Percentiles rank a stretch among this genome's conserved stretches.
These are phyloP conservation scores for Pythium apleroticum DNA, from an alignment of 352 stramenopile genomes.

Conservation along the genomic window DNA sequence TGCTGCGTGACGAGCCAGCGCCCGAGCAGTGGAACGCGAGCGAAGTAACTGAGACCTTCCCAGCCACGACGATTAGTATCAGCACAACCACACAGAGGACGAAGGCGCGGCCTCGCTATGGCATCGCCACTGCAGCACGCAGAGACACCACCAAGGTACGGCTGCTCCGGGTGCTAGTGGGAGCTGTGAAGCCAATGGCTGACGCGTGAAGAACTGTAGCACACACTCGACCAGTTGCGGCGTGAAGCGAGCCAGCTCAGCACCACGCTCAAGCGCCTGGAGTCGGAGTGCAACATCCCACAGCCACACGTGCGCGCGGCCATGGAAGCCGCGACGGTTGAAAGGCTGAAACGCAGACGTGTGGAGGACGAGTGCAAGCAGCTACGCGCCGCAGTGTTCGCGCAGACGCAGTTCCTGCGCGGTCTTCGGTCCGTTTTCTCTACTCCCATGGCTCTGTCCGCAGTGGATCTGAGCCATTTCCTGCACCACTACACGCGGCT, in stretches of 20 bases:
- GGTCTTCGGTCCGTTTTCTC: conserved; percentile 8
- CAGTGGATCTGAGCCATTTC: conserved; percentile 6
- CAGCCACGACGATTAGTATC: no score
- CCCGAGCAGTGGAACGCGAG: background rate
- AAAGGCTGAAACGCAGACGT: conserved; percentile 14
- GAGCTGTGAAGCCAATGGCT: no score
- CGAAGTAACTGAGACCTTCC: no score
- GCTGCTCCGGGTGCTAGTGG: no score
- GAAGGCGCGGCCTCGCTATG: no score
- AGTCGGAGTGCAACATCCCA: background rate
- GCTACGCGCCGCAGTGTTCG: conserved; percentile 7
- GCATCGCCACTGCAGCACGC: no score
- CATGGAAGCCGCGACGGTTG: background rate
- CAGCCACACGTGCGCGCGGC: background rate
- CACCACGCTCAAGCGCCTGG: conserved; percentile 4
- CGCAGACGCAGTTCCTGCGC: conserved; percentile 3
- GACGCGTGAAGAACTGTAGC: no score
- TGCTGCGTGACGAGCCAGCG: no score
- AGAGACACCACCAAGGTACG: no score
- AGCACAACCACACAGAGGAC: no score
- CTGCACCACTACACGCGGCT: conserved; percentile 16
- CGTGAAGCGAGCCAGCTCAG: background rate
- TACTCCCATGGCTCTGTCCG: background rate
- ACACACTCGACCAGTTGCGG: no score
- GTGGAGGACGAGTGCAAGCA: conserved; percentile 7